phyloP scores from a whole-genome alignment of 2,329 filamentous ascomycete species.

The Pseudocercospora cruenta region DNA sequence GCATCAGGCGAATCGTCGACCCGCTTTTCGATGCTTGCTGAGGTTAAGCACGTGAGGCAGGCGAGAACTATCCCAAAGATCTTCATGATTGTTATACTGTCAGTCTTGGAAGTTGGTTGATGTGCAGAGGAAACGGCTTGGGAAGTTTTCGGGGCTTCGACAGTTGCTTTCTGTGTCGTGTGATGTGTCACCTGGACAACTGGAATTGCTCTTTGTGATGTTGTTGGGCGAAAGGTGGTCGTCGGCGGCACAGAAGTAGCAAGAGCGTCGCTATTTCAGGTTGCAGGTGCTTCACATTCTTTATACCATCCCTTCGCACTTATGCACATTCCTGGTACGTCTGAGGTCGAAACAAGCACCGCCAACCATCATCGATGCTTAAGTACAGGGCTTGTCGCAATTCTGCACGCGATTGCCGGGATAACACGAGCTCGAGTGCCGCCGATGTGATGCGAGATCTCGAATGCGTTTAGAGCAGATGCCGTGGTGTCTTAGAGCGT shows the following conservation, averaged over 20 bases:
- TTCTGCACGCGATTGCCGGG: not conserved
- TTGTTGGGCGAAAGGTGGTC: not conserved
- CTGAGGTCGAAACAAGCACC: slow-evolving; percentile 8
- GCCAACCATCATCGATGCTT: not conserved
- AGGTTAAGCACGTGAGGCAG: not conserved
- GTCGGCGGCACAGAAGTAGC: not conserved
- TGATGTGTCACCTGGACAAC: not conserved
- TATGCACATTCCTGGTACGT: not conserved
- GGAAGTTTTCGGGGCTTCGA: not conserved
- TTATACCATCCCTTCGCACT: not conserved
- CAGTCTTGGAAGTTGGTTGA: not conserved
- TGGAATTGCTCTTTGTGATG: not conserved
- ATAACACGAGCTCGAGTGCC: not conserved
- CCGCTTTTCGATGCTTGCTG: not conserved
- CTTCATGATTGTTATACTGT: not conserved
- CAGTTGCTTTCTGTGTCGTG: not conserved
- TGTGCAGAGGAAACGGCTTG: not conserved
- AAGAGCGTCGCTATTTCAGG: not conserved
- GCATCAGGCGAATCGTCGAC: not conserved
- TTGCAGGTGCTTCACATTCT: not conserved
- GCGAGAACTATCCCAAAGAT: not conserved
- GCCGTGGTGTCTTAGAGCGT: not conserved
- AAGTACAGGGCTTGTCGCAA: not conserved
- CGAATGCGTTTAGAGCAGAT: not conserved
- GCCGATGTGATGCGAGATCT: not conserved